These are phyloP conservation scores for Mangifera indica DNA, from an alignment of 345 rosid genomes.

Conservation along the genomic window DNA sequence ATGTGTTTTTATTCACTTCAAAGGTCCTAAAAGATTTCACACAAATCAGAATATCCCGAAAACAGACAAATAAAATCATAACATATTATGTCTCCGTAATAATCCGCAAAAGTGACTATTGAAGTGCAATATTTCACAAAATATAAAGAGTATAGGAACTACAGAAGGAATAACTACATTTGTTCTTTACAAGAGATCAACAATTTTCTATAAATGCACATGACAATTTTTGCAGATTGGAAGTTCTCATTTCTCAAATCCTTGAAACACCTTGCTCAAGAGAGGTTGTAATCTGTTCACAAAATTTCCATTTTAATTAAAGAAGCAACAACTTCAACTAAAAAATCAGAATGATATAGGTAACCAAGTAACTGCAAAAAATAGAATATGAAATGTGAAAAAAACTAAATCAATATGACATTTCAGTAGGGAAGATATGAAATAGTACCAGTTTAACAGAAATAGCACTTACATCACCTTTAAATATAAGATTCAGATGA, in stretches of 20 bases:
- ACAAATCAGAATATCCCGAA: neutral
- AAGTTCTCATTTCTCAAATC: conserved; percentile 90
- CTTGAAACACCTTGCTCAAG: conserved; percentile 99
- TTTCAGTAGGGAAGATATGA: neutral
- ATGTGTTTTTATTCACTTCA: neutral
- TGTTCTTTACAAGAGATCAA: conserved; percentile 85
- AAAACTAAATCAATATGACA: neutral
- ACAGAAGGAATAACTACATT: conserved; percentile 56
- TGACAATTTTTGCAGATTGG: conserved; percentile 68
- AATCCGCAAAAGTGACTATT: neutral
- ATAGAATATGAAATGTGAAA: neutral
- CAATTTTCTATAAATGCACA: conserved; percentile 85
- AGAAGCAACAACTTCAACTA: conserved; percentile 16
- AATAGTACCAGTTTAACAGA: neutral
- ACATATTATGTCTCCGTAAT: neutral
- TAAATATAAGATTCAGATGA: neutral
- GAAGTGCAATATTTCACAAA: neutral
- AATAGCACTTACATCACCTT: neutral
- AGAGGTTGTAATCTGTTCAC: conserved; percentile 67
- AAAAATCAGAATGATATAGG: neutral
- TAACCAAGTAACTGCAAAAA: neutral
- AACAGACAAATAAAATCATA: neutral
- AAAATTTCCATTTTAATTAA: conserved; percentile 30
- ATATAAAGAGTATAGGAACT: neutral
- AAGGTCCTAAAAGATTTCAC: neutral